phyloP scores from a whole-genome alignment of 2,329 filamentous ascomycete species.

The Thelonectria rubi region DNA sequence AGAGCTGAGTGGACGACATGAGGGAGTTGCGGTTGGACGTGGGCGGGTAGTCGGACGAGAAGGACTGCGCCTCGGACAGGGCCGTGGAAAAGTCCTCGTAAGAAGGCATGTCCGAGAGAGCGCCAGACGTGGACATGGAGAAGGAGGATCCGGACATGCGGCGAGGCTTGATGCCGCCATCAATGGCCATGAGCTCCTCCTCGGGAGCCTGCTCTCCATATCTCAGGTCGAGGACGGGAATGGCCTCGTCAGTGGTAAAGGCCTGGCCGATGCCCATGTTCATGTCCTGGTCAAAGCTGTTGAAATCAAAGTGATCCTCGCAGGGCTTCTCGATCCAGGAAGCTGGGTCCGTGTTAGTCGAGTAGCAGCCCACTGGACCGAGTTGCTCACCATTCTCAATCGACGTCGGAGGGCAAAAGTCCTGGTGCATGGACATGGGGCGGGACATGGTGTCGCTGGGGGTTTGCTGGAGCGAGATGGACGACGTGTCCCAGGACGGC shows the following conservation, averaged over 20 bases:
- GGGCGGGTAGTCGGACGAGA: conserved; percentile 72
- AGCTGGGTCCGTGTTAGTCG: conserved; percentile 37
- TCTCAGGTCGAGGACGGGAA: conserved; percentile 69
- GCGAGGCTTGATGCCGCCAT: conserved; percentile 63
- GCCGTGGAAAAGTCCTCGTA: conserved; percentile 76
- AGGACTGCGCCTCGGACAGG: conserved; percentile 73
- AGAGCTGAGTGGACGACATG: conserved; percentile 75
- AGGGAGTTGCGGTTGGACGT: conserved; percentile 74
- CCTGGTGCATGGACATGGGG: conserved; percentile 66
- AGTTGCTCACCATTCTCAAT: conserved; percentile 59
- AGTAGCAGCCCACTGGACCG: conserved; percentile 1
- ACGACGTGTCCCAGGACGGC: conserved; percentile 66
- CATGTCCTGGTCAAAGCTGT: conserved; percentile 65
- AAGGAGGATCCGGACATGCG: conserved; percentile 79
- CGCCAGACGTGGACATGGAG: conserved; percentile 73
- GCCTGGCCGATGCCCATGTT: conserved; percentile 68
- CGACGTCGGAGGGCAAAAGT: conserved; percentile 62
- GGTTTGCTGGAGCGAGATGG: conserved; percentile 60
- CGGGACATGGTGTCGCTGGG: conserved; percentile 62
- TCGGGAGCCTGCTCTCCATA: conserved; percentile 59
- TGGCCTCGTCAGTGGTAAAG: conserved; percentile 69
- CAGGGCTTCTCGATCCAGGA: conserved; percentile 64
- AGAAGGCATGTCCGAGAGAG: conserved; percentile 72
- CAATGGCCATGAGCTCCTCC: conserved; percentile 60
- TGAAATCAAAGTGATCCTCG: conserved; percentile 65